These are phyloP conservation scores for Mycena kentingensis DNA, from an alignment of 768 basidiomycete species.

Conservation along the genomic window DNA sequence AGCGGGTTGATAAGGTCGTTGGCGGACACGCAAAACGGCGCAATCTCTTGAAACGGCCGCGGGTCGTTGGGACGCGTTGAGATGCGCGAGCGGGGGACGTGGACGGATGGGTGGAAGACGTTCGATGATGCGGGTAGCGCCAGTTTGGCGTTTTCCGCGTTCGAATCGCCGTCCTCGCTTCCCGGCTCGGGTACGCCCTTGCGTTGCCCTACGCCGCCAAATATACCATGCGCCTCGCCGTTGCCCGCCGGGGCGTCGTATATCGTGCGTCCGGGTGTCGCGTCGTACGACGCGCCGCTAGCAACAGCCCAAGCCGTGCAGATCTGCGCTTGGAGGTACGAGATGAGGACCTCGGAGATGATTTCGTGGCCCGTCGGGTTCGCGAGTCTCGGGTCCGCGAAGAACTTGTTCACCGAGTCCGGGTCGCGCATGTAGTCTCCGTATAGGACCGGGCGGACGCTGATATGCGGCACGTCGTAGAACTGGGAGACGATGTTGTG, in stretches of 20 bases:
- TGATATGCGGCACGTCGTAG: conserved; percentile 95
- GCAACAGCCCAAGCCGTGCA: conserved; percentile 83
- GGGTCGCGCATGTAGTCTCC: conserved; percentile 80
- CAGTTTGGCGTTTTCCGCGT: conserved; percentile 26
- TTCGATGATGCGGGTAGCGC: conserved; percentile 13
- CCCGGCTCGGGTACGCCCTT: conserved; percentile 68
- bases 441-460: conserved; percentile 81
- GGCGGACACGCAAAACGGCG: conserved; percentile 92
- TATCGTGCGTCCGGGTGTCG: conserved; percentile 45
- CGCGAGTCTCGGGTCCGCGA: conserved; percentile 80
- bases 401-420: conserved; percentile 66
- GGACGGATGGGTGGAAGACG: conserved; percentile 32
- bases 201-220: conserved; percentile 83
- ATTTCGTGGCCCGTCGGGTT: conserved; percentile 80
- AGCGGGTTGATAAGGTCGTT: conserved; percentile 98
- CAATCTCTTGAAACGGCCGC: conserved; percentile 77
- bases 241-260: conserved; percentile 36
- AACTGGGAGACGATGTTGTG: conserved; percentile 92
- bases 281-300: conserved; percentile 65
- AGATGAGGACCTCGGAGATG: conserved; percentile 86
- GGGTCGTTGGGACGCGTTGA: conserved; percentile 57
- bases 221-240: conserved; percentile 63
- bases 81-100: conserved; percentile 75
- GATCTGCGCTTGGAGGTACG: conserved; percentile 88
- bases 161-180: conserved; percentile 33